These are phyloP conservation scores for Dunaliella sp. DNA, from an alignment of 139 green algal genomes.

Conservation along the genomic window DNA sequence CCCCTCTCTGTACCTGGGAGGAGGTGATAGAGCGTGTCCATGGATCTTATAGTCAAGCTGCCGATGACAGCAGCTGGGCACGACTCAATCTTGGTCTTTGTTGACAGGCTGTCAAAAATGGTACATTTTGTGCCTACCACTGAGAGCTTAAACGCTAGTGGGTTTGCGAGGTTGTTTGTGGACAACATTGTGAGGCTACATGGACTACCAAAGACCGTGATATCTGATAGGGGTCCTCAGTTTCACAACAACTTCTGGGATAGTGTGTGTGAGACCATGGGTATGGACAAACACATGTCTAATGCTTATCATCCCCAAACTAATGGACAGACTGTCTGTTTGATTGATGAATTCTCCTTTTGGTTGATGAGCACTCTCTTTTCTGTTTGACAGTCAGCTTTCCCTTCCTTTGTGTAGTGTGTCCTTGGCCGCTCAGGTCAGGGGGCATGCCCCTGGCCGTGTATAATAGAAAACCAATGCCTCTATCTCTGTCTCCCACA, in stretches of 20 bases:
- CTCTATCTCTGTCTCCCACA: no score
- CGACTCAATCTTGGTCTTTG: constrained; percentile 34
- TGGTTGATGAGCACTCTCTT: no score
- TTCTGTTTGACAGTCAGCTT: no score
- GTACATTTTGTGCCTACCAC: constrained; percentile 16
- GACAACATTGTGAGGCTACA: constrained; percentile 28
- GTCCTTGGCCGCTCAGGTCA: no score
- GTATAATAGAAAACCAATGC: no score
- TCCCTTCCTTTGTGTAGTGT: no score
- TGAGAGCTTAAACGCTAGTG: background rate
- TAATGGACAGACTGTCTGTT: constrained; percentile 62
- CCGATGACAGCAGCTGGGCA: constrained; percentile 22
- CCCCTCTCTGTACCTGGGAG: constrained; percentile 24
- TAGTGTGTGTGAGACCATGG: constrained; percentile 30
- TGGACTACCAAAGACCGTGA: constrained; percentile 22
- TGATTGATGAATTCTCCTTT: no score
- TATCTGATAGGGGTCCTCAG: constrained; percentile 35
- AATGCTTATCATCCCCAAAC: constrained; percentile 58
- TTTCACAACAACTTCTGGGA: constrained; percentile 40
- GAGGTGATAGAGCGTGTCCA: constrained; percentile 21
- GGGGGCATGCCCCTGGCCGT: no score
- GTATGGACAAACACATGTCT: constrained; percentile 40
- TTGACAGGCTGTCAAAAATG: constrained; percentile 51
- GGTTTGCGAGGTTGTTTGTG: constrained; percentile 37
- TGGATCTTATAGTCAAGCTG: constrained; percentile 38